Base-by-base conservation (phyloP, 345 rosid genomes). In the Murraya koenigii region DNA sequence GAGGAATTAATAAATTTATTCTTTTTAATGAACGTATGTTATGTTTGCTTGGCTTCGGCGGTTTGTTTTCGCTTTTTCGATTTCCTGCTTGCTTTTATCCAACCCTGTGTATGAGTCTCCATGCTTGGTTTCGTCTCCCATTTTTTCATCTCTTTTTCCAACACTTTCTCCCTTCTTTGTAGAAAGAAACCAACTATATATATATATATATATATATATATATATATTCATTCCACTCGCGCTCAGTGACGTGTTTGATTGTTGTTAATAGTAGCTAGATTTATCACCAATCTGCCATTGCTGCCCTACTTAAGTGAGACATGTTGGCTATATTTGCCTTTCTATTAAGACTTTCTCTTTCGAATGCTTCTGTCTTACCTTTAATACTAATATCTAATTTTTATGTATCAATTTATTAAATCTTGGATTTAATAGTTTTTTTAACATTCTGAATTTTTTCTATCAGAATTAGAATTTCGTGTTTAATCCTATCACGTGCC, bases 1-100 rank as follows among this genome's bases (percentile, higher is more conserved):
- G 77, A 77, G 26, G 38, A 32, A 41, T 60, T 26, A 6, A 17
- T 52, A 52, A 52, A 52, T 52, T 44, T 56, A 61, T 59, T 62
- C 13, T 20, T 4, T 64, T 82, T 26, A 35, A 3, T 44, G 26
- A 23, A 47, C 70, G 59, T 73, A 71, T 70, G 79, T 80, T 71
- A 0, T 35, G 38, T 73, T 36, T 62, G 19, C 61, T 77, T 68
- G n/a, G 8, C 22, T 58, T 70, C 8, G 69, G 56, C n/a, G 70
- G 73, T 60, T 1, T 1, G 10, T 8, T 2, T 32, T 55, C 6
- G 20, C 13, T 33, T 35, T 32, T 58, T 25, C 13, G 3, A 4
- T 49, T 15, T 1, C 56, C 56, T 15, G 20, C 22, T 52, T 17
- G 11, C 11, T 54, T 59, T 60, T 30, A 19, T 72, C 78, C 62